These are phyloP conservation scores for Xanthoconium stramineum DNA, from an alignment of 768 basidiomycete genomes.

Conservation along the genomic window DNA sequence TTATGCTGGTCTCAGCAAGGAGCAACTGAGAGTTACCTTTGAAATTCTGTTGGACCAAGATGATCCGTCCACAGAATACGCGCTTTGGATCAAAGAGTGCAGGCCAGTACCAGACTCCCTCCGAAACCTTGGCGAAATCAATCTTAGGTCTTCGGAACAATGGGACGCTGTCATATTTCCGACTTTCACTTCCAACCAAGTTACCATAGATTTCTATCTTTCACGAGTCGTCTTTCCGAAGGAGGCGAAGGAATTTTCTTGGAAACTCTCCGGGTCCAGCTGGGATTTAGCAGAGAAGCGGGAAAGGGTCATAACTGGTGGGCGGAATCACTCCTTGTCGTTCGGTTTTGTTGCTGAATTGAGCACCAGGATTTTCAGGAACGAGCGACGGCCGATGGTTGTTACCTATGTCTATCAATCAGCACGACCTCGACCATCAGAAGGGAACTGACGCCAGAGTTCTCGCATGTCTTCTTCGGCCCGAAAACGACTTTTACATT, in stretches of 20 bases:
- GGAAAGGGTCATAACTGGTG: constrained; percentile 5
- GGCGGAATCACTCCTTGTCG: background rate
- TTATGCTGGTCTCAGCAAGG: no score
- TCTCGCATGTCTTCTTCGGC: constrained; percentile 23
- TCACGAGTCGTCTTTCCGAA: constrained; percentile 4
- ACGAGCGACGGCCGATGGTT: constrained; percentile 38
- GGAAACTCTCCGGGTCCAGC: constrained; percentile 26
- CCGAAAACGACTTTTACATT: constrained; percentile 15
- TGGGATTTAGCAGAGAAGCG: constrained; percentile 36
- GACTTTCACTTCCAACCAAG: constrained; percentile 1
- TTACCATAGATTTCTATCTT: constrained; percentile 12
- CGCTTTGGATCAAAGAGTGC: background rate
- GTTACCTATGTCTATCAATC: constrained; percentile 31
- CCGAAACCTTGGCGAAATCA: background rate
- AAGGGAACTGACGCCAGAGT: constrained; percentile 41
- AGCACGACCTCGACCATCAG: constrained; percentile 24
- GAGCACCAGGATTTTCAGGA: constrained; percentile 34
- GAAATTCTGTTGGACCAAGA: background rate
- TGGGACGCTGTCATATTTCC: constrained; percentile 4
- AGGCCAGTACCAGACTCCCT: background rate
- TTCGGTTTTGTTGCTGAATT: background rate
- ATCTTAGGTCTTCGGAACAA: constrained; percentile 6
- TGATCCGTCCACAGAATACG: background rate
- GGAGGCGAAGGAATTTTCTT: constrained; percentile 26
- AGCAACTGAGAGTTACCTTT: background rate